Conservation (phyloP, 108 stramenopile species). For the Nitzschia sp. region DNA sequence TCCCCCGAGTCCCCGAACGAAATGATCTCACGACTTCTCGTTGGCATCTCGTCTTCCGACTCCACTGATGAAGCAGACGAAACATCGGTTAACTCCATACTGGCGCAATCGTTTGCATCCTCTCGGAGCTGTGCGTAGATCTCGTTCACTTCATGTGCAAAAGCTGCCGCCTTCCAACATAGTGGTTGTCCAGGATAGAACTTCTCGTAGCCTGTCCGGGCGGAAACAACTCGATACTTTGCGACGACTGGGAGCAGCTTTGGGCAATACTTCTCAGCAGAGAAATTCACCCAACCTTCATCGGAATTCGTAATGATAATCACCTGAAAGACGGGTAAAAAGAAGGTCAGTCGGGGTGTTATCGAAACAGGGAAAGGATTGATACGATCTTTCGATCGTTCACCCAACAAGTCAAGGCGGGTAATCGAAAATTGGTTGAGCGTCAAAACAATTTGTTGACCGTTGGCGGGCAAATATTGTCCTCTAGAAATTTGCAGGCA, state of each 20-base stretch:
- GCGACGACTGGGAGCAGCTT: slow-evolving; percentile 67
- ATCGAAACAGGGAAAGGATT: neutral
- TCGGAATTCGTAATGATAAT: slow-evolving; percentile 92
- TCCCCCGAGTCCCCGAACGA: slow-evolving; percentile 88
- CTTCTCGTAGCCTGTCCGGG: slow-evolving; percentile 82
- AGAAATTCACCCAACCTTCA: slow-evolving; percentile 91
- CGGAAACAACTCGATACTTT: slow-evolving; percentile 76
- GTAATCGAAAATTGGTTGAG: too few relatives aligned
- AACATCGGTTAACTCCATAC: slow-evolving; percentile 64
- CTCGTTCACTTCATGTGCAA: slow-evolving; percentile 92
- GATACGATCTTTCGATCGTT: too few relatives aligned
- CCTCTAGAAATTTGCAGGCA: too few relatives aligned
- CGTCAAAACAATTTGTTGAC: too few relatives aligned
- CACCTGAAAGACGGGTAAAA: slow-evolving; percentile 42
- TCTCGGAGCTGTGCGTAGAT: slow-evolving; percentile 64
- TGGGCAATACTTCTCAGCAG: slow-evolving; percentile 78
- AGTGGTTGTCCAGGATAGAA: slow-evolving; percentile 88
- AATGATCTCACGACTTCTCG: slow-evolving; percentile 63
- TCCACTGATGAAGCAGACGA: slow-evolving; percentile 43
- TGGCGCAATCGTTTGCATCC: slow-evolving; percentile 44
- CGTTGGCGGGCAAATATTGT: neutral
- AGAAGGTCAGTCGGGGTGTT: neutral
- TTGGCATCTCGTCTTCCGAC: slow-evolving; percentile 3
- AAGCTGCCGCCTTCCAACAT: slow-evolving; percentile 94
- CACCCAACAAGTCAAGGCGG: too few relatives aligned